Base-by-base conservation (phyloP, 148 eudicot genomes). In the Dianthus caryophyllus region DNA sequence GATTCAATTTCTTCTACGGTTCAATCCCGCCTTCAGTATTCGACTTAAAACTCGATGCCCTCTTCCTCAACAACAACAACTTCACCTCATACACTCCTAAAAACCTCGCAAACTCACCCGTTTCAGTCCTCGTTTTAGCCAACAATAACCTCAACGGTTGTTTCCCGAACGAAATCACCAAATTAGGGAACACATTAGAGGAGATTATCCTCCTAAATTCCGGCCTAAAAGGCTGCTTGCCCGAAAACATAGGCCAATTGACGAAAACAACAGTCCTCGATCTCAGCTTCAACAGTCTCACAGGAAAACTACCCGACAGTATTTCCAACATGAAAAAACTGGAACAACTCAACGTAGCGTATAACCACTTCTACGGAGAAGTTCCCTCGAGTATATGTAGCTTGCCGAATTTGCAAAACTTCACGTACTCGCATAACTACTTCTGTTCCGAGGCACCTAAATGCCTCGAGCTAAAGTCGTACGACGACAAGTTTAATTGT, bases 31-130 rank as follows among this genome's bases (percentile, higher is more conserved):
- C 84, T 0, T n/a, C 4, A 0, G 60, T 88, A 1, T 88, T 84
- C 52, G 78, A 88, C 72, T 21, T 75, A 36, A 77, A 75, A 56
- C 85, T 88, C 29, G 96, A 88, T 18, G 96, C 91, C 0, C 47
- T 88, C n/a, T 88, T 88, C 57, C 36, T 88, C 0, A 91, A 91
- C 75, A 71, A 82, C 78, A 91, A 91, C 71, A 69, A 75, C 0
- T 91, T 91, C 66, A 8, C 59, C 0, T 73, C 77, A 0, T 0
- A 44, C 0, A n/a, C 87, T n/a, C 96, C 96, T 0, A 52, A 62
- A 9, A 91, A 79, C 65, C 5, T 88, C 2, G 93, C 86, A 0
- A 83, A 82, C 61, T 88, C 88, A 0, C 72, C 88, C 0, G 90
- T 88, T 0, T 91, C 97, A 0, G 96, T 82, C 0, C 41, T 91